A percentile compares a stretch with the other conserved stretches of the same genome.
phyloP scores from a whole-genome alignment of 306 rosid species.

The Erythrophleum fordii region DNA sequence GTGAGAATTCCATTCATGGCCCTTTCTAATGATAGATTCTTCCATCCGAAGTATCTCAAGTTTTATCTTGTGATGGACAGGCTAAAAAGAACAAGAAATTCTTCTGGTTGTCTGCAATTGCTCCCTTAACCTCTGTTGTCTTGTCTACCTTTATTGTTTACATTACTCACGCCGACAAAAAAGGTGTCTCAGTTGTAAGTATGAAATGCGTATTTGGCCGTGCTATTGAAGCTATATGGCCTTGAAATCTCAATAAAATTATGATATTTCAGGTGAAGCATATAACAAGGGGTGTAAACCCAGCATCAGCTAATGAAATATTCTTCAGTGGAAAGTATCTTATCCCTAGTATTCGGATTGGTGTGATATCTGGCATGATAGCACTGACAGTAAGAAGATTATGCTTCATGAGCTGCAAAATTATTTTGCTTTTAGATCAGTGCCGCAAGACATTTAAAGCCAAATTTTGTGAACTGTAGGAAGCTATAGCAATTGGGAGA shows the following conservation, averaged over 20 bases:
- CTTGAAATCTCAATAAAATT: slow-evolving; percentile 11
- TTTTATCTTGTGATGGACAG: slow-evolving; percentile 44
- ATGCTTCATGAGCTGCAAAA: neutral
- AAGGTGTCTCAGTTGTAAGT: slow-evolving; percentile 82
- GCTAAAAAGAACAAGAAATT: slow-evolving; percentile 67
- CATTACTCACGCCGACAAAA: slow-evolving; percentile 70
- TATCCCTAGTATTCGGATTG: slow-evolving; percentile 62
- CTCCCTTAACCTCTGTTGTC: slow-evolving; percentile 79
- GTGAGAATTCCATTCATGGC: slow-evolving; percentile 48
- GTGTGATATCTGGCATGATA: slow-evolving; percentile 65
- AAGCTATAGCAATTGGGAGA: slow-evolving; percentile 94
- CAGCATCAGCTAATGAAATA: slow-evolving; percentile 61
- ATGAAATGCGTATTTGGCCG: neutral
- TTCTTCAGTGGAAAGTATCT: slow-evolving; percentile 68
- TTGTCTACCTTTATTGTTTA: slow-evolving; percentile 72
- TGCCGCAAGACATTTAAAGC: neutral
- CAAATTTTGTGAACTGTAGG: slow-evolving; percentile 46
- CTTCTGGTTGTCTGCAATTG: slow-evolving; percentile 84
- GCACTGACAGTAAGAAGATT: slow-evolving; percentile 75
- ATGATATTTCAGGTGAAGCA: slow-evolving; percentile 58
- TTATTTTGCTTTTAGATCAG: neutral
- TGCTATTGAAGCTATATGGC: neutral
- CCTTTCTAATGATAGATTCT: neutral
- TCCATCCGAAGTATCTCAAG: slow-evolving; percentile 19
- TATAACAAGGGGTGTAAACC: slow-evolving; percentile 66